Evolutionary conservation across 169 alveolate genomes (phyloP), one percentile per base, ranked within the genome.

Genomic region (Toxoplasma gondii): DNA sequence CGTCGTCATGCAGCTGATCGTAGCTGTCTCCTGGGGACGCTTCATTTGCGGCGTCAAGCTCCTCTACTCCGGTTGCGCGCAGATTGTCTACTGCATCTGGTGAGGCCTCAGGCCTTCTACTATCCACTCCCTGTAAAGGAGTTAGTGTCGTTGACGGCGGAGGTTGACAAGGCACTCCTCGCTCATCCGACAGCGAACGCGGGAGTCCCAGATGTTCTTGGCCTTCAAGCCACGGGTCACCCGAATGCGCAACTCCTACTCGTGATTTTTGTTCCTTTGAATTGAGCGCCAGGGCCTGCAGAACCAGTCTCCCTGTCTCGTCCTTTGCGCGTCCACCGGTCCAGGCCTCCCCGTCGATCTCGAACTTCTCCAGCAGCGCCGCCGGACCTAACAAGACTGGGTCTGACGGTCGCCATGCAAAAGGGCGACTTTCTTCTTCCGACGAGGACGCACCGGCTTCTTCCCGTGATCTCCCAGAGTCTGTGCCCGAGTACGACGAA

Each of bases 301-400:
- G 67, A 53, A 53, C 19, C 27, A 53, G 67, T 53, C 67, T 53
- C 74, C 74, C n/a, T 19, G 4, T 31, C 24, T 31, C 29, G 24
- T 4, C 74, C 74, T 64, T 64, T 4, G n/a, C 74, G 74, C 29
- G 24, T 19, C 74, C 74, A 31, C 74, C 58, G 87, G 27, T 17
- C 88, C 88, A 81, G 49, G 5, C 24, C n/a, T 81, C 88, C 24
- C 88, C 88, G n/a, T 81, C 88, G 29, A 81, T 81, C 24, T 81
- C 88, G 7, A 81, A 81, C n/a, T 27, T 81, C 58, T 81, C 88
- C 31, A 81, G 58, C 7, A 44, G 7, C 43, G 88, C 88, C 24
- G 38, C 49, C 45, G 58, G 38, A 1, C 67, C 49, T 27, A 44
- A 81, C 7, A 44, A 16, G 58, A 12, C 86, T 78, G 67, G 45